Percentiles rank a stretch among this genome's conserved stretches.
Conservation (phyloP, 176 grass and related monocot species). For the Puccinellia tenuiflora region DNA sequence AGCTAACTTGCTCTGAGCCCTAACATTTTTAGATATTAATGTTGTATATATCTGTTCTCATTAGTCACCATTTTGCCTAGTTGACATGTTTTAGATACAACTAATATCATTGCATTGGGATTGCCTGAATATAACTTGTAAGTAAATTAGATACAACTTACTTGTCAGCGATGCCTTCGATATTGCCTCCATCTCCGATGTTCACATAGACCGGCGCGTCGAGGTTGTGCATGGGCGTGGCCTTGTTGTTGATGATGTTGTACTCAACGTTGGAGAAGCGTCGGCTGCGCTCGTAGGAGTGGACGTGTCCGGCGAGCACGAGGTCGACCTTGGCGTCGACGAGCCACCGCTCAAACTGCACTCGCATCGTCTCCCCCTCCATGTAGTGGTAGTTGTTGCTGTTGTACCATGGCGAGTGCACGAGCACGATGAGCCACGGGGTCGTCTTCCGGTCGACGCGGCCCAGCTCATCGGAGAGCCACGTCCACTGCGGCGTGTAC, state of each 20-base stretch:
- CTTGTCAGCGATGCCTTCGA: slow-evolving; percentile 9
- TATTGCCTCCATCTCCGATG: slow-evolving; percentile 2
- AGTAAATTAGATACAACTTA: neutral
- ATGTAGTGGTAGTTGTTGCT: slow-evolving; percentile 15
- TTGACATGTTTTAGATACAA: neutral
- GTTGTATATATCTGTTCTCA: neutral
- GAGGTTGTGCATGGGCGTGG: neutral
- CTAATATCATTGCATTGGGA: neutral
- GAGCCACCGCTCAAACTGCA: neutral
- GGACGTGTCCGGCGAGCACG: slow-evolving; percentile 3
- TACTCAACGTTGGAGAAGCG: neutral
- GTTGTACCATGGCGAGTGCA: slow-evolving; percentile 11
- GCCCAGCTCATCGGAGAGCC: slow-evolving; percentile 19
- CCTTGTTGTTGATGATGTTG: neutral
- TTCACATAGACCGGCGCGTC: neutral
- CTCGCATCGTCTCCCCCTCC: slow-evolving; percentile 10
- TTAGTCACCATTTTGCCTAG: neutral
- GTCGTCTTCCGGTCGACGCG: neutral
- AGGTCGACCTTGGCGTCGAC: neutral
- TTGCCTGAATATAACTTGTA: neutral
- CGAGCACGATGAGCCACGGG: neutral
- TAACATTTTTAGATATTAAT: neutral
- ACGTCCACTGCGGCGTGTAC: slow-evolving; percentile 3
- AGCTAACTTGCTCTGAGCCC: neutral
- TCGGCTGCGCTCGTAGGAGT: neutral